These are phyloP conservation scores for Penicillium occitanis DNA, from an alignment of 2,329 filamentous ascomycete species.

Conservation along the genomic window DNA sequence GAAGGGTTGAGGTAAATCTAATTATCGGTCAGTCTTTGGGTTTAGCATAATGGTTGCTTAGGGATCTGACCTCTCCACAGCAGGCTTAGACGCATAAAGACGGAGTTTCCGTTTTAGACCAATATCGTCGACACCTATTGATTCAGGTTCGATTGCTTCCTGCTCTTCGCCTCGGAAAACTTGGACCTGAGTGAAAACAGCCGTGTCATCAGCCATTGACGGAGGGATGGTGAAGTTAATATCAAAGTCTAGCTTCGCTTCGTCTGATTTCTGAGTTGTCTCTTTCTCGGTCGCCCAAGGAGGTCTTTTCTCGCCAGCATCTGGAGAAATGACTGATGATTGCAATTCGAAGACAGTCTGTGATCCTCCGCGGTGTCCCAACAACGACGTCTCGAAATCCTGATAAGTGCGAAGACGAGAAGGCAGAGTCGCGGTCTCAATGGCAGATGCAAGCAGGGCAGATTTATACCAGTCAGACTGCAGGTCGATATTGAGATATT, in stretches of 20 bases:
- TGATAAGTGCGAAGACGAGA: slow-evolving; percentile 55
- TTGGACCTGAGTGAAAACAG: slow-evolving; percentile 39
- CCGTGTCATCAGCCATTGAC: slow-evolving; percentile 27
- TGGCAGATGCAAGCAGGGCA: slow-evolving; percentile 69
- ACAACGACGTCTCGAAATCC: slow-evolving; percentile 50
- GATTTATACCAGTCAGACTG: slow-evolving; percentile 76
- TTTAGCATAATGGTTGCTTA: too few relatives aligned
- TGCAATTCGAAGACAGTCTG: slow-evolving; percentile 75
- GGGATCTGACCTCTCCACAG: slow-evolving; percentile 33
- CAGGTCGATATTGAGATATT: slow-evolving; percentile 60
- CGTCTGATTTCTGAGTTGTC: slow-evolving; percentile 17
- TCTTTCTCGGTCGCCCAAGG: slow-evolving; percentile 17
- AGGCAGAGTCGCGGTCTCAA: slow-evolving; percentile 78
- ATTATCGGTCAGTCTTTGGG: neutral
- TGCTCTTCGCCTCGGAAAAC: slow-evolving; percentile 31
- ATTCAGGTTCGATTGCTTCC: slow-evolving; percentile 23
- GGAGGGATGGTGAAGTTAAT: slow-evolving; percentile 41
- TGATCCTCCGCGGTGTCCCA: slow-evolving; percentile 59
- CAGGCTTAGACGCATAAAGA: slow-evolving; percentile 36
- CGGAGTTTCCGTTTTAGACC: slow-evolving; percentile 33
- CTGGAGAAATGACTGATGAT: slow-evolving; percentile 57
- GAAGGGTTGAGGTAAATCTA: slow-evolving; percentile 49
- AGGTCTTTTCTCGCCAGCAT: slow-evolving; percentile 17
- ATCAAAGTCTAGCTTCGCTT: slow-evolving; percentile 35
- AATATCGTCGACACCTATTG: slow-evolving; percentile 26